Evolutionary conservation across 129 eudicot species (phyloP), one percentile per base, ranked within the genome.

Genomic region (sunflower (Helianthus annuus)): DNA sequence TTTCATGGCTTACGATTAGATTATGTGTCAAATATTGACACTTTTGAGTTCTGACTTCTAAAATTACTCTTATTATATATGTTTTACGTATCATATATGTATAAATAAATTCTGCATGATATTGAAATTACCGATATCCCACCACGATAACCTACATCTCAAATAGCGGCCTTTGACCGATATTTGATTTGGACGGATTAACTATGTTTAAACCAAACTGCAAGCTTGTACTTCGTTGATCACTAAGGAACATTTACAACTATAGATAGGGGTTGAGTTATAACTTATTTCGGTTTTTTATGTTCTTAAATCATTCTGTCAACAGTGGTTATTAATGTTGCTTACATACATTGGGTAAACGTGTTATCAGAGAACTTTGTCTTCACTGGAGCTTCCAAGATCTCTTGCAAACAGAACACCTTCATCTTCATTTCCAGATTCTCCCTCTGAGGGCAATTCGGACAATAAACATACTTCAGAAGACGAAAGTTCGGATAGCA

Each of bases 321-420:
- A 60, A 29, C 66, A 62, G 39, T 48, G 39, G 36, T 52, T 38
- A 38, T 63, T 63, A 19, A 71, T 56, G 24, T 45, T 58, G 61
- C 16, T 73, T 48, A 14, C 42, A 38, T 60, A 13, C 52, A 60
- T 45, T 32, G 27, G 56, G 49, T 49, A 66, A 56, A 27, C 17
- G 52, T 70, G 24, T 78, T 51, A 64, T 58, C 91, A 95, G 97
- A 91, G 87, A 86, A 90, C 97, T 70, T 72, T 95, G 58, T 90
- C 97, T 70, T 95, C 99, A 49, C 80, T 95, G 87, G 95, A 91
- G 84, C 96, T 95, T 74, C 97, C 97, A 52, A 83, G 85, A 83
- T 52, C 95, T 79, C 88, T 88, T 81, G 84, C 92, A 59, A 85
- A 80, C 51, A 78, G 86, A 60, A 78, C 85, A 60, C 82, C 97